A percentile compares a stretch with the other conserved stretches of the same genome.
phyloP scores from a whole-genome alignment of 2,329 filamentous ascomycete genomes.

The Sclerotinia minor region DNA sequence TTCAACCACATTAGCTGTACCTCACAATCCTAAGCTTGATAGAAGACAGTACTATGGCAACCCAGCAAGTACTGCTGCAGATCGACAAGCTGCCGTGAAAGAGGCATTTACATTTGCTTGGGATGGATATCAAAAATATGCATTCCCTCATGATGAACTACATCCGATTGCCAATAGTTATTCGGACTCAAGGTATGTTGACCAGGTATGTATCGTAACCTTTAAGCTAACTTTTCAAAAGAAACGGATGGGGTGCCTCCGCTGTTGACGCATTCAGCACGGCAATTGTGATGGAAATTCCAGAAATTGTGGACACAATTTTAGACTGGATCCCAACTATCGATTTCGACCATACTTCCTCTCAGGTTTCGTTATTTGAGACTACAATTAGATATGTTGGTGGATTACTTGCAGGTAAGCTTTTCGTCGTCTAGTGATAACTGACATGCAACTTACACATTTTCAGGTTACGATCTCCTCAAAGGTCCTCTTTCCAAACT shows the following conservation, averaged over 20 bases:
- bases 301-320: conserved; percentile 67
- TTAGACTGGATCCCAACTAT: conserved; percentile 69
- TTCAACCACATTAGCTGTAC: conserved; percentile 29
- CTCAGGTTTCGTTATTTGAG: conserved; percentile 76
- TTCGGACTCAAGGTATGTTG: conserved; percentile 66
- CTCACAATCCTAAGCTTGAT: conserved; percentile 26
- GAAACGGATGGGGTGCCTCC: conserved; percentile 82
- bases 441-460: background rate
- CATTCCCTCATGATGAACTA: conserved; percentile 76
- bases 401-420: conserved; percentile 72
- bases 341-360: conserved; percentile 63
- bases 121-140: conserved; percentile 71
- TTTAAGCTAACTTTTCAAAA: conserved; percentile 42
- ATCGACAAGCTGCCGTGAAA: conserved; percentile 60
- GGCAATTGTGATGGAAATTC: conserved; percentile 72
- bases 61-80: conserved; percentile 27
- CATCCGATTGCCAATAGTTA: conserved; percentile 64
- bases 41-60: conserved; percentile 30
- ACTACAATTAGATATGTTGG: conserved; percentile 87
- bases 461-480: conserved; percentile 66
- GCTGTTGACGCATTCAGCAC: conserved; percentile 80
- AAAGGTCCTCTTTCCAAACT: conserved; percentile 62
- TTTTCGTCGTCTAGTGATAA: background rate
- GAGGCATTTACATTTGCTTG: conserved; percentile 70
- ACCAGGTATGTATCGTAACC: background rate